A percentile compares a stretch with the other conserved stretches of the same genome.
These are phyloP conservation scores for Purpureocillium lavendulum DNA, from an alignment of 2,329 filamentous ascomycete species.

Conservation along the genomic window DNA sequence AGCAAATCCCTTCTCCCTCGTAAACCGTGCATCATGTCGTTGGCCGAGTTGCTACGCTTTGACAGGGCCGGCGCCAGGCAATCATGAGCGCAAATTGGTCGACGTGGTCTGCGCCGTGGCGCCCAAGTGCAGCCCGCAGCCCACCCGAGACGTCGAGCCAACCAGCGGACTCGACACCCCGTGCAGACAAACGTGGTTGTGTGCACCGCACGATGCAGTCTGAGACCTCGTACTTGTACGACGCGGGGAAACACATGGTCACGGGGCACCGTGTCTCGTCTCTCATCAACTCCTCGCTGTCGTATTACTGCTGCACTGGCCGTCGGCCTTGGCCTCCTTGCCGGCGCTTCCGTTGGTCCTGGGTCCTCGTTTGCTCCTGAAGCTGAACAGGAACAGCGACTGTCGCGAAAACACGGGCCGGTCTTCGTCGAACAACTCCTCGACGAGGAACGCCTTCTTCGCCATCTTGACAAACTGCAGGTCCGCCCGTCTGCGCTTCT, in stretches of 20 bases:
- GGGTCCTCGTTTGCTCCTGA: conserved; percentile 25
- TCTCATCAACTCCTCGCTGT: neutral
- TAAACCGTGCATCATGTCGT: no score
- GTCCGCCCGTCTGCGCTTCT: conserved; percentile 78
- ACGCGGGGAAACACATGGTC: no score
- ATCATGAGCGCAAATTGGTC: no score
- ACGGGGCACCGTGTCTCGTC: no score
- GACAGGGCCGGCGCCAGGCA: no score
- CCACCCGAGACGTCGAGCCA: neutral
- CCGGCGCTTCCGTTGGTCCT: neutral
- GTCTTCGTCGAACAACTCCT: conserved; percentile 55
- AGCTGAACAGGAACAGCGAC: conserved; percentile 52
- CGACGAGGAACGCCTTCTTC: conserved; percentile 56
- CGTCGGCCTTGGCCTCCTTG: neutral
- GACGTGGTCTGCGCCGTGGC: neutral
- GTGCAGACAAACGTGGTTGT: no score
- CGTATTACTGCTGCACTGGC: neutral
- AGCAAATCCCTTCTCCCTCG: no score
- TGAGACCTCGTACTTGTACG: no score
- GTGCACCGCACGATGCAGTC: no score
- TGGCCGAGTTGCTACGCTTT: no score
- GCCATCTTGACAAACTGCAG: conserved; percentile 66
- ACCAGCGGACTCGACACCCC: neutral
- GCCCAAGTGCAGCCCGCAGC: neutral
- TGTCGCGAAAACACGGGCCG: conserved; percentile 47